Evolutionary conservation across 148 eudicot genomes (phyloP).

Genomic region (Silene latifolia): DNA sequence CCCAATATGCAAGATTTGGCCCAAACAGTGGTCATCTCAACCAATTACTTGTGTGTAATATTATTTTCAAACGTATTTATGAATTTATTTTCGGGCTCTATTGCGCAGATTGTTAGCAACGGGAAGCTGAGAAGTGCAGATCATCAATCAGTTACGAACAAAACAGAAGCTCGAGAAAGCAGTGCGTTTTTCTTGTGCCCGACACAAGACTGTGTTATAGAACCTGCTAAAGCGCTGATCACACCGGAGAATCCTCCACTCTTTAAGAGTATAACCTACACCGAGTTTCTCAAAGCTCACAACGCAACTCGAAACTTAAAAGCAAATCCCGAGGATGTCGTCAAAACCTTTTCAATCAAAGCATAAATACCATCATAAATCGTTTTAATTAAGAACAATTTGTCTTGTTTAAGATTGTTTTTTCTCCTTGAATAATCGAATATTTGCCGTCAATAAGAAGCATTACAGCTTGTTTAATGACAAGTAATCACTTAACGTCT

Average conservation of each 20-base stretch:
- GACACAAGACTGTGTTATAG: not conserved
- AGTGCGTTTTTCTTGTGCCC: constrained; percentile 23
- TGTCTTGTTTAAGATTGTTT: too few relatives aligned
- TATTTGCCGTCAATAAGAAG: too few relatives aligned
- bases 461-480: too few relatives aligned
- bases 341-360: not conserved
- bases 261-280: constrained; percentile 15
- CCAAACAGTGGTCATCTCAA: constrained; percentile 15
- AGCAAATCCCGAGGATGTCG: not conserved
- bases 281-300: constrained; percentile 16
- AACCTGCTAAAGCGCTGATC: constrained; percentile 30
- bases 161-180: constrained; percentile 15
- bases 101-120: constrained; percentile 28
- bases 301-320: not conserved
- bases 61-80: too few relatives aligned
- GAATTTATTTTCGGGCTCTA: too few relatives aligned
- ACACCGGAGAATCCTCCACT: constrained; percentile 21
- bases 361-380: too few relatives aligned
- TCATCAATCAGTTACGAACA: constrained; percentile 31
- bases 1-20: too few relatives aligned
- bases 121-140: constrained; percentile 33
- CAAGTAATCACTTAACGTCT: too few relatives aligned
- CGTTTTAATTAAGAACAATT: too few relatives aligned
- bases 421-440: too few relatives aligned
- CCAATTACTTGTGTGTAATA: too few relatives aligned